These are phyloP conservation scores for Amylocarpus encephaloides DNA, from an alignment of 2,329 filamentous ascomycete species.

Conservation along the genomic window DNA sequence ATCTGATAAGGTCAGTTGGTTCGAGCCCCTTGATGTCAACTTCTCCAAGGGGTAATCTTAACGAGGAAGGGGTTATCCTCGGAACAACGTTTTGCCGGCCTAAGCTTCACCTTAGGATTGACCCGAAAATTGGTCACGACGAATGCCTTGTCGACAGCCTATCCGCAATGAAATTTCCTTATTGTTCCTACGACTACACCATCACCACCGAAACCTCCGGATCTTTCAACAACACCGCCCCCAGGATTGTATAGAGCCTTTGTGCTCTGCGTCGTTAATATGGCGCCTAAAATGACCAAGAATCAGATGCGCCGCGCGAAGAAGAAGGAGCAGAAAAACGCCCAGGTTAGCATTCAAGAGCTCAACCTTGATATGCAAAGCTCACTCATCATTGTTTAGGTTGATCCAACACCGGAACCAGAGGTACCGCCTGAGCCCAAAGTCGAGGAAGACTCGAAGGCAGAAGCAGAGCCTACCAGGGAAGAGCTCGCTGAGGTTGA, in stretches of 20 bases:
- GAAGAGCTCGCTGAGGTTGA: constrained; percentile 39
- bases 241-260: too few species aligned
- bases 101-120: too few species aligned
- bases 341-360: constrained; percentile 40
- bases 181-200: too few species aligned
- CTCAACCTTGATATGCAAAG: too few species aligned
- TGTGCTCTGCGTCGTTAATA: constrained; percentile 33
- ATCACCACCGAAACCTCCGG: background rate
- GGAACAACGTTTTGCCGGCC: background rate
- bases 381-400: constrained; percentile 25
- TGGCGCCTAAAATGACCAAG: constrained; percentile 77
- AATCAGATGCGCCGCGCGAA: constrained; percentile 89
- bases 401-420: constrained; percentile 26
- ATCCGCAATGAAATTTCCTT: too few species aligned
- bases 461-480: constrained; percentile 12
- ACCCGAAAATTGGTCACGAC: background rate
- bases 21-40: too few species aligned
- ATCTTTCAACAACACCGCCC: too few species aligned
- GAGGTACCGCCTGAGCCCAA: constrained; percentile 22
- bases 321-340: constrained; percentile 86
- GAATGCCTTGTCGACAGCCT: background rate
- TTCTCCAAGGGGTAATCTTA: too few species aligned
- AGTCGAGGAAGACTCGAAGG: constrained; percentile 12
- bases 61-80: too few species aligned
- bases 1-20: too few species aligned